phyloP scores from a whole-genome alignment of 768 basidiomycete genomes.

The Suillus decipiens region DNA sequence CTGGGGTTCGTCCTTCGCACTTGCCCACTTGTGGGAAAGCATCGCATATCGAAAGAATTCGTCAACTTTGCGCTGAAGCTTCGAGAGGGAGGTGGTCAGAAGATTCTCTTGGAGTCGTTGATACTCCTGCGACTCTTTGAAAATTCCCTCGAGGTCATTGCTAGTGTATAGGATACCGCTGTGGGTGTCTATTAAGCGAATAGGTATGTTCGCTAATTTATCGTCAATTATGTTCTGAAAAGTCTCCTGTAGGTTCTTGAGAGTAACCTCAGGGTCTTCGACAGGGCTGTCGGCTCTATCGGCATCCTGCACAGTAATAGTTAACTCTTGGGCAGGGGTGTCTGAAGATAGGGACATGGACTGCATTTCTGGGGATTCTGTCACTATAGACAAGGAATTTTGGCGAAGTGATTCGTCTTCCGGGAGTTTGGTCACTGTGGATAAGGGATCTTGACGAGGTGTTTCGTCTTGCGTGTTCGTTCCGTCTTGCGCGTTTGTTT shows the following conservation, averaged over 20 bases:
- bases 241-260: slow-evolving; percentile 1
- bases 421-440: background rate
- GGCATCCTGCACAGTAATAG: background rate
- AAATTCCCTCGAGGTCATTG: slow-evolving; percentile 5
- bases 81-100: background rate
- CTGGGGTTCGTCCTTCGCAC: slow-evolving; percentile 14
- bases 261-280: background rate
- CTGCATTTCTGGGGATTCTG: background rate
- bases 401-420: background rate
- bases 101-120: slow-evolving; percentile 2
- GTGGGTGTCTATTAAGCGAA: slow-evolving; percentile 7
- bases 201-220: slow-evolving; percentile 7
- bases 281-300: background rate
- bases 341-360: background rate
- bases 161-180: slow-evolving; percentile 1
- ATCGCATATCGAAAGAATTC: slow-evolving; percentile 15
- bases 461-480: background rate
- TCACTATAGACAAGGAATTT: background rate
- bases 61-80: slow-evolving; percentile 8
- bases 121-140: slow-evolving; percentile 5
- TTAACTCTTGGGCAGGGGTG: background rate
- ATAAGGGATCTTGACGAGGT: background rate
- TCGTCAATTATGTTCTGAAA: slow-evolving; percentile 6
- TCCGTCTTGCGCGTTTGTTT: background rate
- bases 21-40: slow-evolving; percentile 16